Evolutionary conservation across 768 basidiomycete species (phyloP).

Genomic region (Rhodotorula diobovata): DNA sequence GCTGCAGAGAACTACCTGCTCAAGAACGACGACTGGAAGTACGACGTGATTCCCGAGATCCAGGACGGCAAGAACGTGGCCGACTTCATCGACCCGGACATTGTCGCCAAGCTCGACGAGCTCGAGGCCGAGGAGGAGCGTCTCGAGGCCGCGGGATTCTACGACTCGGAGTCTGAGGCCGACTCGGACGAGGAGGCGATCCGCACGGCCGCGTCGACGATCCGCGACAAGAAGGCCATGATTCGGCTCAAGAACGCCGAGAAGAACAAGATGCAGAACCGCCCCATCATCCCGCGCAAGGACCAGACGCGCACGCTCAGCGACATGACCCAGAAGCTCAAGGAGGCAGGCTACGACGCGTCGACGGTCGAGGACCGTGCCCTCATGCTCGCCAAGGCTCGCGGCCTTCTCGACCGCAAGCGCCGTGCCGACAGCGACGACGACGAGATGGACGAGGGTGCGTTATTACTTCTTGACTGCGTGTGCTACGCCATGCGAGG

Average conservation of each 20-base stretch:
- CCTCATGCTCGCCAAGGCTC: constrained; percentile 68
- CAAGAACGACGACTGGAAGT: constrained; percentile 86
- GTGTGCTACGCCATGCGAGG: no score
- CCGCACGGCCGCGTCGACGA: constrained; percentile 62
- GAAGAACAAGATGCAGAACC: constrained; percentile 84
- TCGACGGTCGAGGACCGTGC: constrained; percentile 85
- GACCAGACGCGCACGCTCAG: constrained; percentile 61
- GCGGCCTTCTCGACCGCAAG: constrained; percentile 47
- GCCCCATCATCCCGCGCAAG: constrained; percentile 67
- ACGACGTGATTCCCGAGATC: constrained; percentile 95
- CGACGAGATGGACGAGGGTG: constrained; percentile 43
- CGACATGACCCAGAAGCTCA: constrained; percentile 74
- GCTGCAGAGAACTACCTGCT: constrained; percentile 82
- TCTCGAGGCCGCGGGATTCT: constrained; percentile 91
- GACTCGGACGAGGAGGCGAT: constrained; percentile 63
- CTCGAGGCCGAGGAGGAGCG: constrained; percentile 94
- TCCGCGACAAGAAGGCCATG: constrained; percentile 54
- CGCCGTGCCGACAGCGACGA: constrained; percentile 50
- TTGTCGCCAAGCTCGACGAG: constrained; percentile 91
- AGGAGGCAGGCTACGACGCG: constrained; percentile 84
- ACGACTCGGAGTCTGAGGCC: constrained; percentile 81
- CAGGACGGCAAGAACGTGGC: constrained; percentile 98
- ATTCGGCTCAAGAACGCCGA: constrained; percentile 54
- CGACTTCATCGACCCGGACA: constrained; percentile 97
- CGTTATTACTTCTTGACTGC: no score